A percentile compares a stretch with the other conserved stretches of the same genome.
Conservation (phyloP, 23 red algal genomes). For the Gracilaria vermiculophylla region DNA sequence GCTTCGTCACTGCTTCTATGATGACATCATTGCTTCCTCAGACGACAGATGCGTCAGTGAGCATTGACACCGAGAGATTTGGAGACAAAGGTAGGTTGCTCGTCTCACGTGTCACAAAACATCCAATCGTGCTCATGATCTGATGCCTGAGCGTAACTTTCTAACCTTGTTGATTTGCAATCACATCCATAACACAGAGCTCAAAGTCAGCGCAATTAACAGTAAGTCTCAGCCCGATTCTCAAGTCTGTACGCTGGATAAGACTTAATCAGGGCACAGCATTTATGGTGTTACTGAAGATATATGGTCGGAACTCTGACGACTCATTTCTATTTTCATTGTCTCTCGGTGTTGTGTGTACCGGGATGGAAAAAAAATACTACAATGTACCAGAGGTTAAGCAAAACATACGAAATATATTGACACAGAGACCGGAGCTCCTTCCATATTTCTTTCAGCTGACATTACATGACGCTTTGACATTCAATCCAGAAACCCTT, state of each 20-base stretch:
- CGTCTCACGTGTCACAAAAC: not conserved
- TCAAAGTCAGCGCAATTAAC: constrained; percentile 66
- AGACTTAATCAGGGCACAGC: not conserved
- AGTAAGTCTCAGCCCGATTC: constrained; percentile 25
- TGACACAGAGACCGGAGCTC: constrained; percentile 73
- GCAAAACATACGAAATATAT: constrained; percentile 83
- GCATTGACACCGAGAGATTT: constrained; percentile 72
- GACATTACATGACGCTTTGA: constrained; percentile 83
- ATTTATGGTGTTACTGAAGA: not conserved
- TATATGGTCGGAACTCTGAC: not conserved
- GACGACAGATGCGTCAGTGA: constrained; percentile 45
- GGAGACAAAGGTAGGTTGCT: constrained; percentile 60
- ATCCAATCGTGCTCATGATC: no score
- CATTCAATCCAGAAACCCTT: constrained; percentile 70
- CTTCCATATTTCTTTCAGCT: constrained; percentile 75
- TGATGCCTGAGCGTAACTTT: no score
- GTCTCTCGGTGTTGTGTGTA: not conserved
- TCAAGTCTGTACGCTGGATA: not conserved
- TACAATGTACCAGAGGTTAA: constrained; percentile 57
- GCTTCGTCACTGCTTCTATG: not conserved
- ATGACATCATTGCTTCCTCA: not conserved
- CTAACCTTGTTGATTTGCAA: not conserved
- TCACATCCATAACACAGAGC: not conserved
- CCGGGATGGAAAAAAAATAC: not conserved
- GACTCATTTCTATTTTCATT: not conserved